Base-by-base conservation (phyloP, 345 rosid genomes). In the Linum usitatissimum region DNA sequence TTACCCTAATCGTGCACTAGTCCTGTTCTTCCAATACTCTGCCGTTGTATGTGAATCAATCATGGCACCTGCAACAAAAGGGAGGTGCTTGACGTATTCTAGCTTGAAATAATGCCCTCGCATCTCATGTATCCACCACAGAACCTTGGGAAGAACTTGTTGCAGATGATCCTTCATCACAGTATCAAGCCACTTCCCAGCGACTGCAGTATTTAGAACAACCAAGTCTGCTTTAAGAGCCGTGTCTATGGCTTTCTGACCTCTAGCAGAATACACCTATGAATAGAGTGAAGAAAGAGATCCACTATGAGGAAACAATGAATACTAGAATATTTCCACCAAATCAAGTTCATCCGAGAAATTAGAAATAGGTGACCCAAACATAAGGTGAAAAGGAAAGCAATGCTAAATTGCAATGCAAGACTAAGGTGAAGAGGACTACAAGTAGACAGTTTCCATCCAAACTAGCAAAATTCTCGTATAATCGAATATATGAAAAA, bases 91-190 rank as follows among this genome's bases (percentile, higher is more conserved):
- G 65, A 88, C 92, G 75, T 82, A 85, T 54, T 91, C 98, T 38
- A 81, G 57, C 59, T 84, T 88, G 77, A 91, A 91, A 70, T 91
- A 91, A 66, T 88, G 90, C 67, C 98, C 98, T 55, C 96, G 85
- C 98, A 88, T 88, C 68, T 91, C 98, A 66, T 91, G 98, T 70
- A 91, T 91, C 98, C 98, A 91, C 95, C 96, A 91, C 57, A 91
- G 77, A 19, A 85, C 76, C 75, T 91, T 91, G 0, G 95, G 95
- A 63, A 91, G 85, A 77, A 91, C 89, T 34, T 40, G 61, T 62
- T 71, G 66, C 67, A 83, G 84, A 45, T 85, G 70, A 58, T 85
- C 86, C 79, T 88, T 86, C 23, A 91, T 76, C 70, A 88, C 91
- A 53, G 78, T 78, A 79, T 86, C 89, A 57, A 88, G 74, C 98